A percentile compares a stretch with the other conserved stretches of the same genome.
These are phyloP conservation scores for Lycium barbarum DNA, from an alignment of 257 asterid species.

Conservation along the genomic window DNA sequence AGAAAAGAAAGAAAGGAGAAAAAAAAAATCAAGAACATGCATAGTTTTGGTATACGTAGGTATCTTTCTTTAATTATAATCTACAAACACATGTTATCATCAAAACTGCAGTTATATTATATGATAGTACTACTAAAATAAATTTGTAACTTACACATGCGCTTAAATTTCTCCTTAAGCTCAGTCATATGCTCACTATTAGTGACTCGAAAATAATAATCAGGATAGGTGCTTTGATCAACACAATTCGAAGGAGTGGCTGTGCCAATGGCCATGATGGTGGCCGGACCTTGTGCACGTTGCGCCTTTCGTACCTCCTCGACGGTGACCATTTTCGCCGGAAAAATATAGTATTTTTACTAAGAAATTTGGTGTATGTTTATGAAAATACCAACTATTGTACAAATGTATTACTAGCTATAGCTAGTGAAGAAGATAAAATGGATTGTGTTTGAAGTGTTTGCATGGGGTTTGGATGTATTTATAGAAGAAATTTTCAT, in stretches of 20 bases:
- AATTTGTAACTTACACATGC: slow-evolving; percentile 68
- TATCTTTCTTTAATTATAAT: background rate
- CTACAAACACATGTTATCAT: background rate
- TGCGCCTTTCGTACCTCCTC: slow-evolving; percentile 70
- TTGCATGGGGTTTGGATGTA: background rate
- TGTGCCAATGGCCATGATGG: slow-evolving; percentile 72
- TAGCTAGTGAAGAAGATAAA: background rate
- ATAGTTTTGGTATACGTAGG: background rate
- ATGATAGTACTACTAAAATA: background rate
- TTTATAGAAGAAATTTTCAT: background rate
- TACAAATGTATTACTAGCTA: background rate
- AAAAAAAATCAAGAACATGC: background rate
- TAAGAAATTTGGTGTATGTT: background rate
- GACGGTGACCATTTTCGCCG: slow-evolving; percentile 57
- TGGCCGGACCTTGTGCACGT: slow-evolving; percentile 83
- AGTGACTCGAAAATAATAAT: slow-evolving; percentile 71
- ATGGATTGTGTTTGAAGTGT: background rate
- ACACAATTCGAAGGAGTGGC: slow-evolving; percentile 72
- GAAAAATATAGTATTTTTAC: background rate
- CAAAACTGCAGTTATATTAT: background rate
- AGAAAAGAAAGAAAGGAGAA: background rate
- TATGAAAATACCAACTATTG: background rate
- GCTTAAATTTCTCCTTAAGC: slow-evolving; percentile 69
- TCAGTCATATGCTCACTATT: slow-evolving; percentile 69
- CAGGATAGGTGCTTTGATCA: slow-evolving; percentile 68